These are phyloP conservation scores for Leccinum subtestaceum DNA, from an alignment of 768 basidiomycete species.

Conservation along the genomic window DNA sequence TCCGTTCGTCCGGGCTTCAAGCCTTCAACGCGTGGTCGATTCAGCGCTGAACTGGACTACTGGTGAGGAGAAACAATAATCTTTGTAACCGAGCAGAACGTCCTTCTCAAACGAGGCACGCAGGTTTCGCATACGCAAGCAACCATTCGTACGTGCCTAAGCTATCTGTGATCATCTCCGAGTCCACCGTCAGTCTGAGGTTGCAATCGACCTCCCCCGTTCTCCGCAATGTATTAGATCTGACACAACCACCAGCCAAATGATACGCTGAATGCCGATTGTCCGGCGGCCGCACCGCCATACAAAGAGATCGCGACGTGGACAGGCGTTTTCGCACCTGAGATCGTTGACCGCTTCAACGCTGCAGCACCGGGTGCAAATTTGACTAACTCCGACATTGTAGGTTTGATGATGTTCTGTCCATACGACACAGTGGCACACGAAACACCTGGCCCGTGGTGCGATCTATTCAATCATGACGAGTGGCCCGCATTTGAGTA, in stretches of 20 bases:
- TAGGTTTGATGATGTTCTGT: conserved; percentile 65
- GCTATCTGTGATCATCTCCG: conserved; percentile 54
- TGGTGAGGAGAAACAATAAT: conserved; percentile 36
- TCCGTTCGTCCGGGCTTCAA: conserved; percentile 51
- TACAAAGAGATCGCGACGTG: conserved; percentile 43
- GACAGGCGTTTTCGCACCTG: conserved; percentile 49
- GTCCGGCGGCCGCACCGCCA: conserved; percentile 28
- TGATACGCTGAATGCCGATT: conserved; percentile 68
- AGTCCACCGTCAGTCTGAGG: conserved; percentile 40
- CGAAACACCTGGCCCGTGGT: conserved; percentile 57
- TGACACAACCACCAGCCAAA: conserved; percentile 39
- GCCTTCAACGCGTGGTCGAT: conserved; percentile 53
- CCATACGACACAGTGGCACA: conserved; percentile 65
- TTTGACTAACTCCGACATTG: conserved; percentile 50
- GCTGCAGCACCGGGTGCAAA: conserved; percentile 58
- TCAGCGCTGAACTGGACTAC: conserved; percentile 66
- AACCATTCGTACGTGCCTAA: conserved; percentile 40
- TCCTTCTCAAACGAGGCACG: background rate
- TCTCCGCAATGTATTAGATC: background rate
- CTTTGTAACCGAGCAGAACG: too few species aligned
- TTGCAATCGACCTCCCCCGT: background rate
- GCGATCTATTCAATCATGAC: conserved; percentile 53
- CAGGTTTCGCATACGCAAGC: conserved; percentile 50
- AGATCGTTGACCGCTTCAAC: conserved; percentile 59
- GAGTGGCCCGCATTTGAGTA: conserved; percentile 71